A percentile compares a stretch with the other conserved stretches of the same genome.
phyloP scores from a whole-genome alignment of 192 early-diverging fungal species.

The Podila verticillata region DNA sequence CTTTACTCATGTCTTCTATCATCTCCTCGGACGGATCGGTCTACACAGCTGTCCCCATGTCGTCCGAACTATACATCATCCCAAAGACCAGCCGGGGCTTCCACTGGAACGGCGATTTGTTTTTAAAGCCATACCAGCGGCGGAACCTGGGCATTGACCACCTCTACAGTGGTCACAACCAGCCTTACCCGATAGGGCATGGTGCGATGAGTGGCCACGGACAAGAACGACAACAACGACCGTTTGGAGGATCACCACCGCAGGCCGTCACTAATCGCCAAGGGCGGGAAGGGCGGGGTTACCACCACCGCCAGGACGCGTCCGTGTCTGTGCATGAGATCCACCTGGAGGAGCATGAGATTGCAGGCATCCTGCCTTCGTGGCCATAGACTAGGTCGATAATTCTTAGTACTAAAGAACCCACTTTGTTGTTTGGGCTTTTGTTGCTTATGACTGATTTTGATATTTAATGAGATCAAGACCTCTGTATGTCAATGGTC shows the following conservation, averaged over 20 bases:
- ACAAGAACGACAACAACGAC: conserved; percentile 10
- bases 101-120: conserved; percentile 49
- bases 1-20: conserved; percentile 9
- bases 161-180: conserved; percentile 16
- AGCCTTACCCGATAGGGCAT: background rate
- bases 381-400: conserved; percentile 31
- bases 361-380: conserved; percentile 38
- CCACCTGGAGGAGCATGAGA: conserved; percentile 25
- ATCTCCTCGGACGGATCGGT: conserved; percentile 36
- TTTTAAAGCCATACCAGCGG: conserved; percentile 46
- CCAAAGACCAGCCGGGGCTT: conserved; percentile 46
- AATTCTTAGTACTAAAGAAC: no score
- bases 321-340: conserved; percentile 42
- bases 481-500: no score
- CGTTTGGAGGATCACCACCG: background rate
- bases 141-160: conserved; percentile 38
- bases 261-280: background rate
- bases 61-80: conserved; percentile 42
- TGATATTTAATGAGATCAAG: no score
- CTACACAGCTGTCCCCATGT: conserved; percentile 38
- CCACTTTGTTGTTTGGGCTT: no score
- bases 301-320: conserved; percentile 12
- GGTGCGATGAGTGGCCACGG: background rate
- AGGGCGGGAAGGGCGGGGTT: no score
- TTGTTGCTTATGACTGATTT: no score